phyloP scores from a whole-genome alignment of 192 early-diverging fungal species.

The Linnemannia hyalina region DNA sequence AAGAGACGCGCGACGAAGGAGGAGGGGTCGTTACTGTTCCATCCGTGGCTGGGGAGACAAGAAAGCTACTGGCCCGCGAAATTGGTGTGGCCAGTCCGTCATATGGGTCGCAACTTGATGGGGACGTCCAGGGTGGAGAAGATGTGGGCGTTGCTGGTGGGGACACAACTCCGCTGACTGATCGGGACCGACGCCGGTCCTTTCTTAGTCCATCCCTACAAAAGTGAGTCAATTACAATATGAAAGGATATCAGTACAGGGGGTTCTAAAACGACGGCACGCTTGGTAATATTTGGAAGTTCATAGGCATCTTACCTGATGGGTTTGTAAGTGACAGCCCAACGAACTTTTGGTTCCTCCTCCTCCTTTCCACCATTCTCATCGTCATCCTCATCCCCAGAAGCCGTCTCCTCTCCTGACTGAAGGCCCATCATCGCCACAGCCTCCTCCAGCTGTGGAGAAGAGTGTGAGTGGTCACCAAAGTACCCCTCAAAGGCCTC shows the following conservation, averaged over 20 bases:
- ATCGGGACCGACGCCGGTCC: constrained; percentile 28
- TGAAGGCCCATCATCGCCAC: background rate
- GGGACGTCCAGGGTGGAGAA: constrained; percentile 9
- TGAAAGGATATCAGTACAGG: background rate
- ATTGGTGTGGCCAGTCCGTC: constrained; percentile 5
- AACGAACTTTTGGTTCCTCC: background rate
- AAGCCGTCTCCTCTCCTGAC: background rate
- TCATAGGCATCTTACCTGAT: background rate
- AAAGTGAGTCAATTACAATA: background rate
- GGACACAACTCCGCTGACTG: constrained; percentile 6
- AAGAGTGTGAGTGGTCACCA: background rate
- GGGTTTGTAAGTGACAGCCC: background rate
- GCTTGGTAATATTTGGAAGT: background rate
- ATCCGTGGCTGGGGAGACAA: constrained; percentile 8
- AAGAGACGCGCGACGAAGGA: background rate
- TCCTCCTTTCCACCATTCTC: background rate
- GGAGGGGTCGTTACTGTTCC: constrained; percentile 24
- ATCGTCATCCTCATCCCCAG: constrained; percentile 23
- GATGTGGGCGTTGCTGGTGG: constrained; percentile 12
- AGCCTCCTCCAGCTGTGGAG: background rate
- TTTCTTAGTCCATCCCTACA: background rate
- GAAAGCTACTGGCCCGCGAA: background rate
- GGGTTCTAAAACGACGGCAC: background rate
- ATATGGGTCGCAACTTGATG: constrained; percentile 12
- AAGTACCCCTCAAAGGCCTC: constrained; percentile 31